Conservation (phyloP, 805 yeast species). For the Wickerhamomyces subpelliculosus region DNA sequence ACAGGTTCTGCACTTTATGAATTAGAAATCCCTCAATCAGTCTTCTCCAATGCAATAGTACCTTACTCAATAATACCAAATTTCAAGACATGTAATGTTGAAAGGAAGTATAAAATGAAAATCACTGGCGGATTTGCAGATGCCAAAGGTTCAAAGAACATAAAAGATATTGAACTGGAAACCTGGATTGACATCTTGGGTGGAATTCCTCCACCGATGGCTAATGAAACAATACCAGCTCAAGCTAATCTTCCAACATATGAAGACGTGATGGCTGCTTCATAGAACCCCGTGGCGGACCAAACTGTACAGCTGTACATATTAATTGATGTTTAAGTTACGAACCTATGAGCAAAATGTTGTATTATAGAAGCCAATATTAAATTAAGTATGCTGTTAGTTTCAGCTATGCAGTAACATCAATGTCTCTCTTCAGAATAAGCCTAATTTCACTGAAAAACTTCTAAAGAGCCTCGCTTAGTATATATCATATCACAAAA, state of each 20-base stretch:
- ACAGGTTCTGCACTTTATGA: slow-evolving; percentile 37
- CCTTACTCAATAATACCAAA: slow-evolving; percentile 31
- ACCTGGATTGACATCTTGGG: slow-evolving; percentile 2
- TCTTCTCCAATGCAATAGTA: slow-evolving; percentile 33
- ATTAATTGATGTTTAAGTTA: too few species aligned
- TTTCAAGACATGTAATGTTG: slow-evolving; percentile 50
- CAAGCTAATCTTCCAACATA: not conserved
- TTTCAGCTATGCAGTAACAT: too few species aligned
- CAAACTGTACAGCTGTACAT: too few species aligned
- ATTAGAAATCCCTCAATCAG: slow-evolving; percentile 10
- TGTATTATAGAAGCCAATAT: too few species aligned
- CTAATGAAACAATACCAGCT: slow-evolving; percentile 5
- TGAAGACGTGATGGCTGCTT: too few species aligned
- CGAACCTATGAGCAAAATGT: too few species aligned
- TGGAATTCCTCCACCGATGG: slow-evolving; percentile 8
- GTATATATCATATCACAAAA: too few species aligned
- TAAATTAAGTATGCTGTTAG: too few species aligned
- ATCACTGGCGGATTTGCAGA: slow-evolving; percentile 26
- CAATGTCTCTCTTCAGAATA: too few species aligned
- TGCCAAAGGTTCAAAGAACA: not conserved
- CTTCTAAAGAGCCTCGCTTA: too few species aligned
- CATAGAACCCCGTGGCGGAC: too few species aligned
- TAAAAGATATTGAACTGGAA: not conserved
- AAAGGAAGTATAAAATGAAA: slow-evolving; percentile 34
- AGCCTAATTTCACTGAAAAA: too few species aligned